Evolutionary conservation across 345 rosid species (phyloP), one percentile per base, ranked within the genome.

Genomic region (Nasturtium officinale): DNA sequence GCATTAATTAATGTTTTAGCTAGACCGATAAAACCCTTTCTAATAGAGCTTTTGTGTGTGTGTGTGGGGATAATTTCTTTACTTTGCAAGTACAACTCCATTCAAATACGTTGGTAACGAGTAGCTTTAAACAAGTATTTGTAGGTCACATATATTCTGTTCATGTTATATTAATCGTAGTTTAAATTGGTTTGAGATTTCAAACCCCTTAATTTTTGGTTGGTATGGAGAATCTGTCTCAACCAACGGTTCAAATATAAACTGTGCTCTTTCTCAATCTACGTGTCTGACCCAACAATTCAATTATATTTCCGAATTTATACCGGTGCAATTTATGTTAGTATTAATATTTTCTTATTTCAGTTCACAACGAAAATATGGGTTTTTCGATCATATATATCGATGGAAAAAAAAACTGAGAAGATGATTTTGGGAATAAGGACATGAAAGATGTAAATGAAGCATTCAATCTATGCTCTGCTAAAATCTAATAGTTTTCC

Each of bases 31-130:
- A 21, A 11, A 46, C 26, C 32, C 13, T 54, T 63, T 63, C 53
- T 23, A 54, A 48, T 13, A 5, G 47, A 42, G 8, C 15, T 13
- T 42, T 13, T 40, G 12, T 37, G 42, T 37, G 42, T 29, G 32
- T 6, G 33, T 37, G 42, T 3, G 42, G 15, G 47, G 2, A 15
- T 42, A 43, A 43, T 6, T 43, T 43, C 8, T 6, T 43, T 46
- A 32, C 13, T 63, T 23, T 51, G 48, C 32, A 72, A 61, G 20
- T 21, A 55, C 46, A 72, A 52, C 61, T 20, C 16, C 26, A 61
- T 38, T 61, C n/a, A 40, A n/a, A 50, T 9, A 50, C 16, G 65
- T 69, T 57, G 30, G 37, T 16, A 3, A 71, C 11, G 42, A 28
- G 52, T 38, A 50, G 45, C 35, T 28, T 43, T 18, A 55, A 26